Evolutionary conservation across 2,329 filamentous ascomycete genomes (phyloP).

Genomic region (Penicillium hesseltinei): DNA sequence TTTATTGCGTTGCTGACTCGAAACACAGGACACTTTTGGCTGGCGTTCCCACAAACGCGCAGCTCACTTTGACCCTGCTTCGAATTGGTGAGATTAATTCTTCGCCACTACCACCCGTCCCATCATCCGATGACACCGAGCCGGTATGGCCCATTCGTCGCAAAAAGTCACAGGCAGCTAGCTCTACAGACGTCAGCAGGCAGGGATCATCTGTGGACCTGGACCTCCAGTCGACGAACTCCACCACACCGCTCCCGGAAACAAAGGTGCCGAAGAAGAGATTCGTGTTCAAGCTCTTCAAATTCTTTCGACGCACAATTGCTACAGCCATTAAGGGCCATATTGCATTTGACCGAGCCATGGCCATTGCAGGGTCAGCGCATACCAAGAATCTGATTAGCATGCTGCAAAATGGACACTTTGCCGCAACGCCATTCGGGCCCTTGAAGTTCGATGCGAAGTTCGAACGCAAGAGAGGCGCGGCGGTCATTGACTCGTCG

Average conservation of each 20-base stretch:
- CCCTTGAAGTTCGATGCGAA: conserved; percentile 75
- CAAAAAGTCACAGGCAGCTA: conserved; percentile 52
- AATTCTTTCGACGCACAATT: conserved; percentile 66
- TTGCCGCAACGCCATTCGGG: conserved; percentile 52
- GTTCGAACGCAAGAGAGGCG: conserved; percentile 68
- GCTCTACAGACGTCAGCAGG: conserved; percentile 49
- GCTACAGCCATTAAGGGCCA: conserved; percentile 70
- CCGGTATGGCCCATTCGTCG: conserved; percentile 25
- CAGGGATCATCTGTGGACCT: conserved; percentile 37
- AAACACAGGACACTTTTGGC: conserved; percentile 63
- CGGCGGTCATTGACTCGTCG: conserved; percentile 60
- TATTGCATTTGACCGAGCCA: conserved; percentile 69
- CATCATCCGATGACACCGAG: conserved; percentile 41
- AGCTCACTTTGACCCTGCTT: conserved; percentile 76
- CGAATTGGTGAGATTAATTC: conserved; percentile 80
- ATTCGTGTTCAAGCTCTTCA: conserved; percentile 53
- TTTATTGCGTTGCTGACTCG: neutral
- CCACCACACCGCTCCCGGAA: conserved; percentile 2
- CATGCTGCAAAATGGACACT: conserved; percentile 56
- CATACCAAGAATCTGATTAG: conserved; percentile 71
- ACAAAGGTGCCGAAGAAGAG: conserved; percentile 34
- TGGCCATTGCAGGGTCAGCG: conserved; percentile 60
- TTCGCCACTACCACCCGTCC: conserved; percentile 68
- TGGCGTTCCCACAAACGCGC: conserved; percentile 81
- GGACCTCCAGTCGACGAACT: neutral